These are phyloP conservation scores for Rhodotorula sp. DNA, from an alignment of 1,284 basidiomycete genomes.

Conservation along the genomic window DNA sequence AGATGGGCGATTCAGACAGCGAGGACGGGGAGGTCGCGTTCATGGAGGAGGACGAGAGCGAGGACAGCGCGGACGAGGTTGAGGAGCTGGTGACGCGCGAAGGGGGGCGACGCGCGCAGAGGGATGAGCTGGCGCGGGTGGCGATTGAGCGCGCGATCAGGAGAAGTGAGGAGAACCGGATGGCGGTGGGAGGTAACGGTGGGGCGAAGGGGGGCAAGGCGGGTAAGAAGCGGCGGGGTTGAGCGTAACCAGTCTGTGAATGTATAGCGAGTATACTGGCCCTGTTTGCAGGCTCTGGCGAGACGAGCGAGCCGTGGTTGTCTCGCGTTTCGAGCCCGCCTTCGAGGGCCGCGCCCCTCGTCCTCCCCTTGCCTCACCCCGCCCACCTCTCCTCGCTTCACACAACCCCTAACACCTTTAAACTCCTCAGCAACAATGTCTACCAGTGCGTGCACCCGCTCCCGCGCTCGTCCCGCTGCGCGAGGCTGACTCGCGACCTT, in stretches of 20 bases:
- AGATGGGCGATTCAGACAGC: constrained; percentile 2
- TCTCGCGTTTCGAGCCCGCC: background rate
- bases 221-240: constrained; percentile 3
- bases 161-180: background rate
- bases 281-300: too few species aligned
- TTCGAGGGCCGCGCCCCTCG: background rate
- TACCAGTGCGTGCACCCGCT: constrained; percentile 7
- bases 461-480: background rate
- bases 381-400: constrained; percentile 6
- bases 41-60: background rate
- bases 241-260: background rate
- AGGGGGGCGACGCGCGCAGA: background rate
- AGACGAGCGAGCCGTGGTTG: background rate
- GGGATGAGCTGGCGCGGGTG: background rate
- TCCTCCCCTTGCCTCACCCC: background rate
- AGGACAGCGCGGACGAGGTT: constrained; percentile 5
- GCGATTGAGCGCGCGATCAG: background rate
- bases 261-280: background rate
- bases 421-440: constrained; percentile 10
- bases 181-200: background rate
- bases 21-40: background rate
- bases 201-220: background rate
- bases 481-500: background rate
- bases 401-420: background rate
- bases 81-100: background rate